phyloP scores from a whole-genome alignment of 2,329 filamentous ascomycete genomes.

The Penicillium occitanis region DNA sequence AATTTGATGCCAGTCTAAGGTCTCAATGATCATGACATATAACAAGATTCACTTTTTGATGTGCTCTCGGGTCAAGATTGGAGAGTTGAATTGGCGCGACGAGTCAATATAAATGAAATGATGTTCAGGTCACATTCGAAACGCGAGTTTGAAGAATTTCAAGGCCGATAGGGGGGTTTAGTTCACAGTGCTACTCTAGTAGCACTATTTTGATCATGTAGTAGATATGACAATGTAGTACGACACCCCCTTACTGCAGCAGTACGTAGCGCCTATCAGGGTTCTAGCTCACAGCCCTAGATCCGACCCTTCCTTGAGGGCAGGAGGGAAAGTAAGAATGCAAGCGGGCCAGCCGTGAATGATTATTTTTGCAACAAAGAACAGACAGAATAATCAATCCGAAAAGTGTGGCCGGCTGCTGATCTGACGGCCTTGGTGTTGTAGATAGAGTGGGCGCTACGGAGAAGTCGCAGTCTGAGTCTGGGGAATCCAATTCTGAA shows the following conservation, averaged over 20 bases:
- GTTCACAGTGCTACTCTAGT: not conserved
- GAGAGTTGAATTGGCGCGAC: not conserved
- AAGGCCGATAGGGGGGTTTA: not conserved
- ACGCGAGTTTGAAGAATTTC: constrained; percentile 3
- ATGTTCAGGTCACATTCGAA: not conserved
- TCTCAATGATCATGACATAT: not conserved
- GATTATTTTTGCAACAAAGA: not conserved
- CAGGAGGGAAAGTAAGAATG: not conserved
- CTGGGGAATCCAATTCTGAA: constrained; percentile 17
- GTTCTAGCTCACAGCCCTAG: constrained; percentile 1
- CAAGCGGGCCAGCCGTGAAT: constrained; percentile 11
- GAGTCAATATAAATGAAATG: not conserved
- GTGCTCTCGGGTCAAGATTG: not conserved
- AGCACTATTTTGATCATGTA: not conserved
- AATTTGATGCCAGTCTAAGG: not conserved
- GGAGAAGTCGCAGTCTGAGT: constrained; percentile 15
- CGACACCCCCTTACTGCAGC: constrained; percentile 14
- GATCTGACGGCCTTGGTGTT: not conserved
- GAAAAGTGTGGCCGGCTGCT: not conserved
- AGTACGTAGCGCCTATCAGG: not conserved
- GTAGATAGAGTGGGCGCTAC: constrained; percentile 4
- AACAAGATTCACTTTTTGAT: not conserved
- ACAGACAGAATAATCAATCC: not conserved
- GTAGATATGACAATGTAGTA: constrained; percentile 10
- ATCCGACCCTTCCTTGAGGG: not conserved